Percentiles rank a stretch among this genome's conserved stretches.
Evolutionary conservation across 306 rosid genomes (phyloP).

Genomic region (Vigna radiata): DNA sequence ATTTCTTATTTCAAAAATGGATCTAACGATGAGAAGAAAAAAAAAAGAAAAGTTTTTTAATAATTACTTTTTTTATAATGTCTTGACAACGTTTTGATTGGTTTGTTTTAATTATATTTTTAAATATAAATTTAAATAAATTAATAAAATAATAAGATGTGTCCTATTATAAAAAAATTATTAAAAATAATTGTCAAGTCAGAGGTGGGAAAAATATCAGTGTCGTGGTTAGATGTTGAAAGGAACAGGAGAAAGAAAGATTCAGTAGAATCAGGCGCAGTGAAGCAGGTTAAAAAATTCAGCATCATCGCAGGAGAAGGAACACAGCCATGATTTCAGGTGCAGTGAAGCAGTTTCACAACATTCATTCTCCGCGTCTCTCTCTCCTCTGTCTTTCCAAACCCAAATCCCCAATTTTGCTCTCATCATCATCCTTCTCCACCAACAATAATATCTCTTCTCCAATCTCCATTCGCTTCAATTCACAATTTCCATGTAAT

Average conservation of each 20-base stretch:
- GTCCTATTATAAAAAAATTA: too few species aligned
- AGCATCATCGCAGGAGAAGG: neutral
- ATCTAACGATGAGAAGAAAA: too few species aligned
- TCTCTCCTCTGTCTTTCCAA: slow-evolving; percentile 18
- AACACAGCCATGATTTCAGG: slow-evolving; percentile 27
- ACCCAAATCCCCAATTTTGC: slow-evolving; percentile 27
- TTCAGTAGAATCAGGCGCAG: neutral
- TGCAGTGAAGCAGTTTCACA: slow-evolving; percentile 20
- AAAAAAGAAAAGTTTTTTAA: too few species aligned
- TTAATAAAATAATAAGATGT: too few species aligned
- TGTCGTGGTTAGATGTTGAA: too few species aligned
- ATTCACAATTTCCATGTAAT: neutral
- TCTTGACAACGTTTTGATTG: too few species aligned
- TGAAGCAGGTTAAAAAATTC: slow-evolving; percentile 20
- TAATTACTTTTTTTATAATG: too few species aligned
- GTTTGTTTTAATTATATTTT: too few species aligned
- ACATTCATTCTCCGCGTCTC: slow-evolving; percentile 13
- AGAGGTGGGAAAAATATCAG: too few species aligned
- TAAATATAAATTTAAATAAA: too few species aligned
- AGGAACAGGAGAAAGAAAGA: neutral
- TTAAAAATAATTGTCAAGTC: too few species aligned
- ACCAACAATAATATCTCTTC: slow-evolving; percentile 5
- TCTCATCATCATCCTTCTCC: neutral
- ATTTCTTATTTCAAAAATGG: too few species aligned
- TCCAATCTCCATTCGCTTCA: slow-evolving; percentile 39